Base-by-base conservation (phyloP, 2,329 filamentous ascomycete species). In the Juglanconis sp. region DNA sequence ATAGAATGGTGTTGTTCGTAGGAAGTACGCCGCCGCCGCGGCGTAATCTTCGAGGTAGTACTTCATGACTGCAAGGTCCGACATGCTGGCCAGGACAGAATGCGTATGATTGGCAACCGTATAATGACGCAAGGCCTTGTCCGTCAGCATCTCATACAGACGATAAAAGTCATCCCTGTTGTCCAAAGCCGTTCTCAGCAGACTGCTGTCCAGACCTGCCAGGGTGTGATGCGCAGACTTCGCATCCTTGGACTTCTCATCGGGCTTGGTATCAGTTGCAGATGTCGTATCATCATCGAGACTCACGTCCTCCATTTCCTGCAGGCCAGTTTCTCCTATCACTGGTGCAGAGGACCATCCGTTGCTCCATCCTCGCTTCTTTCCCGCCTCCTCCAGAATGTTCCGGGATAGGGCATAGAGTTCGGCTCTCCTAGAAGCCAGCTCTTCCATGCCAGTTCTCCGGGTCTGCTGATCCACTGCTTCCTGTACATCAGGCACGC, bases 51-150 rank as follows among this genome's bases (percentile, higher is more conserved):
- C 83, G 3, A 90, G 79, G 62, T 90, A 85, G 66, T 88, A 95
- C 68, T 94, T 93, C 54, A 97, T 78, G 5, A 95, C 83, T 1
- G 92, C 95, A 50, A 98, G 81, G 72, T 99, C 95, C 9, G 91
- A 89, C 72, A 93, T 85, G 62, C 88, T 87, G 24, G 87, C 83
- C 66, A 96, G 87, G 1, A 90, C 87, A 7, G 91, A 90, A 67
- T 96, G 89, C 0, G 81, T 81, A 64, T 94, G 89, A 58, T 87
- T 89, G 4, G 93, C 92, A 4, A 92, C 85, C 13, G 87, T 87
- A 71, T 91, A 96, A 70, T 96, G 90, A 1, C 90, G 89, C 59
- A 96, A 84, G 3, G 93, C 88, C 63, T 90, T 88, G 67, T 95
- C 89, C 7, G 91, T 96, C n/a, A 97, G 79, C 9, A 85, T 87